Conservation (phyloP, 257 asterid species). For the Penstemon davidsonii region DNA sequence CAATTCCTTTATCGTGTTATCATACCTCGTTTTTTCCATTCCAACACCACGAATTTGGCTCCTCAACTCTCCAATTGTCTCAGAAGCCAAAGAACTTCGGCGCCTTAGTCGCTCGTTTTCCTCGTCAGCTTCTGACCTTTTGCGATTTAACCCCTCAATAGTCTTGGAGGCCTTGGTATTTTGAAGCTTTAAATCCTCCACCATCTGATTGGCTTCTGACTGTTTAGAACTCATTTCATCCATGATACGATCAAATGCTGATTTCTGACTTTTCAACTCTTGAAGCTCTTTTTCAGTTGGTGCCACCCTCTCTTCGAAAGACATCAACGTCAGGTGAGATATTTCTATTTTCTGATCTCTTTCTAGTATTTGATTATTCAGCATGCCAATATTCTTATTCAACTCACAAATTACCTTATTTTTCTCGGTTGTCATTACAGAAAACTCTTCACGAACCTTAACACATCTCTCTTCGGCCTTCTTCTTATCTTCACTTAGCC, state of each 20-base stretch:
- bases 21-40: not conserved
- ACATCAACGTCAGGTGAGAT: not conserved
- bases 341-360: not conserved
- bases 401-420: not conserved
- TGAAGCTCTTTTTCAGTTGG: not conserved
- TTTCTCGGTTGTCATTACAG: not conserved
- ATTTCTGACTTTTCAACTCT: not conserved
- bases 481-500: too few species aligned
- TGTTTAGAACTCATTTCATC: not conserved
- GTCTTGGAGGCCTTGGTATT: not conserved
- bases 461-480: too few species aligned
- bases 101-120: too few species aligned
- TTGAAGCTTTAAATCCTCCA: slow-evolving; percentile 5
- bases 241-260: not conserved
- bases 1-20: not conserved
- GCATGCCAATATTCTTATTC: too few species aligned
- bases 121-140: too few species aligned
- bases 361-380: slow-evolving; percentile 4
- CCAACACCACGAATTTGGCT: not conserved
- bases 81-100: too few species aligned
- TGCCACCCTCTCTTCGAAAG: not conserved
- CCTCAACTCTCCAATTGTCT: too few species aligned
- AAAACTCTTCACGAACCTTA: too few species aligned
- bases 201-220: not conserved
- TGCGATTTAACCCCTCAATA: not conserved